Conservation (phyloP, 2,329 filamentous ascomycete species). For the Cercospora berteroae region DNA sequence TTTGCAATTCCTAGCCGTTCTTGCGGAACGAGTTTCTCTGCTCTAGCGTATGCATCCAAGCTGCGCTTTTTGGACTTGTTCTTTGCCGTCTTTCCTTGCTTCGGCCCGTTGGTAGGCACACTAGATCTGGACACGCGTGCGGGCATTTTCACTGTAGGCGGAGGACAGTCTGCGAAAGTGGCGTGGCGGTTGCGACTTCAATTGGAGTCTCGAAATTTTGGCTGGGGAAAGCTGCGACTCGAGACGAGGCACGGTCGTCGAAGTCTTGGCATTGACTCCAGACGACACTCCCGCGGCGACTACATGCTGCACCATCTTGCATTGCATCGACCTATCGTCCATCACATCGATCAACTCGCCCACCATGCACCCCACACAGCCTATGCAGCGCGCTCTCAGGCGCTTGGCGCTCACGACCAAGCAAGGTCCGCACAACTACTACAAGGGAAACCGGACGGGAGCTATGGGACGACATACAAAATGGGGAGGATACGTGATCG, state of each 20-base stretch:
- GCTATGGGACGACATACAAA: slow-evolving; percentile 83
- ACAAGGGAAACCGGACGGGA: slow-evolving; percentile 91
- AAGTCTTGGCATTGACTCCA: slow-evolving; percentile 3
- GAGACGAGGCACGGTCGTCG: not conserved
- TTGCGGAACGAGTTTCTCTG: slow-evolving; percentile 55
- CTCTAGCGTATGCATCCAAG: slow-evolving; percentile 64
- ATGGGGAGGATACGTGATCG: slow-evolving; percentile 77
- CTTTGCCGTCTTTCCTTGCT: slow-evolving; percentile 36
- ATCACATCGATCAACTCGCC: not conserved
- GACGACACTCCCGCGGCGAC: slow-evolving; percentile 15
- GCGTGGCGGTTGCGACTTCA: not conserved
- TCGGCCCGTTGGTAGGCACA: slow-evolving; percentile 27
- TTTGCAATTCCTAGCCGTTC: slow-evolving; percentile 55
- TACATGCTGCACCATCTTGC: slow-evolving; percentile 2
- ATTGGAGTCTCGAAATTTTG: slow-evolving; percentile 18
- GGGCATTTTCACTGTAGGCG: slow-evolving; percentile 41
- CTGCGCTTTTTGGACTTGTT: slow-evolving; percentile 54
- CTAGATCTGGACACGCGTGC: slow-evolving; percentile 43
- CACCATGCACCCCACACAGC: slow-evolving; percentile 60
- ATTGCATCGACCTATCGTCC: not conserved
- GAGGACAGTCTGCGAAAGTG: not conserved
- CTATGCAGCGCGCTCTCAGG: slow-evolving; percentile 66
- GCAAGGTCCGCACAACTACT: slow-evolving; percentile 88
- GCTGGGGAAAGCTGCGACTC: slow-evolving; percentile 9
- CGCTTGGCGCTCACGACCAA: slow-evolving; percentile 87